Conservation (phyloP, 192 early-diverging fungal genomes). For the Backusella morwellensis region DNA sequence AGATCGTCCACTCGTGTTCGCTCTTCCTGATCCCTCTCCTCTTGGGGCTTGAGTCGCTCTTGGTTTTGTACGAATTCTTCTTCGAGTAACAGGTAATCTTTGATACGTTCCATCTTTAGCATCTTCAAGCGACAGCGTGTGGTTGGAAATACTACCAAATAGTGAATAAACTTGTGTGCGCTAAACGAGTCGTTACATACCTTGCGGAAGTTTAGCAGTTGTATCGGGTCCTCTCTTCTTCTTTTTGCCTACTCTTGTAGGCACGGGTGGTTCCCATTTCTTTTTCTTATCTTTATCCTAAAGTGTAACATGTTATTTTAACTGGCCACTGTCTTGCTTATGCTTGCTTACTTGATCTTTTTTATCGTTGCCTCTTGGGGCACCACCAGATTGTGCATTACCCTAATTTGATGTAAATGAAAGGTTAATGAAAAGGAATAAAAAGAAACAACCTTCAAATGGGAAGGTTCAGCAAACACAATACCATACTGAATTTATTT, state of each 20-base stretch:
- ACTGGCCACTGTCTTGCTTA: not conserved
- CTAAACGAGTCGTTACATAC: constrained; percentile 35
- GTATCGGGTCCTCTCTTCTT: constrained; percentile 94
- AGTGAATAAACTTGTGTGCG: constrained; percentile 4
- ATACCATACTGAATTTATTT: not conserved
- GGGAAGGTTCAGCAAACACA: not conserved
- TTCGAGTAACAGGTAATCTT: constrained; percentile 97
- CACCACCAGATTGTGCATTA: constrained; percentile 77
- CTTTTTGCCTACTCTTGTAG: constrained; percentile 97
- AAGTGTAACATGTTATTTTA: not conserved
- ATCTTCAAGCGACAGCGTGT: constrained; percentile 96
- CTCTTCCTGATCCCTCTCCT: constrained; percentile 93
- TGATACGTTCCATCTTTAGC: constrained; percentile 95
- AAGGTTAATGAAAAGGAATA: not conserved
- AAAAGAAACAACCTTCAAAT: not conserved
- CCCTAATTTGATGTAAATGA: constrained; percentile 50
- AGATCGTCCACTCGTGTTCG: constrained; percentile 93
- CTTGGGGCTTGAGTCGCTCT: constrained; percentile 94
- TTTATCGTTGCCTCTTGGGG: constrained; percentile 65
- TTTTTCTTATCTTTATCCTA: constrained; percentile 74
- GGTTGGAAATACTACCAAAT: constrained; percentile 83
- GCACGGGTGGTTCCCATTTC: constrained; percentile 98
- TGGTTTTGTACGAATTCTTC: constrained; percentile 99
- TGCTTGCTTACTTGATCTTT: constrained; percentile 45
- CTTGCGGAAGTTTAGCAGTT: constrained; percentile 85